Evolutionary conservation across 345 rosid genomes (phyloP), one percentile per base, ranked within the genome.

Genomic region (Melaleuca quinquenervia): DNA sequence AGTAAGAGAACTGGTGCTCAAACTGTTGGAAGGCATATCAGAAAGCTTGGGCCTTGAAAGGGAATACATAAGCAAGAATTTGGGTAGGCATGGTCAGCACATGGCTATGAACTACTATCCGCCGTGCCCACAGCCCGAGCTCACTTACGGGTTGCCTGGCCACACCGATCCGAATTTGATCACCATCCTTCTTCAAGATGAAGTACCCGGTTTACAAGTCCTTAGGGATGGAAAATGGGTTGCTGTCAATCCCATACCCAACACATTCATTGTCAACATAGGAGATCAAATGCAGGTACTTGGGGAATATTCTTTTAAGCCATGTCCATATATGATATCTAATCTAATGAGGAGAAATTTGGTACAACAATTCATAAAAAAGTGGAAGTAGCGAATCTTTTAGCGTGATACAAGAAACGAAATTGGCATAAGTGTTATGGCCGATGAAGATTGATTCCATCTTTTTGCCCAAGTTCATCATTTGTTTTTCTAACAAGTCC

Each of bases 41-140:
- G 98, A 96, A 88, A 94, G 99, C 90, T 86, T 95, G 87, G 95
- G 96, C 14, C 91, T 95, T 75, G 88, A 89, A 82, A 92, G 29
- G 32, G 91, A 94, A 58, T 89, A 86, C 83, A 87, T 94, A 52
- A 88, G 86, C 50, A 90, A 89, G 84, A 83, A 21, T 27, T 56
- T 94, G 22, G 87, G 94, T 32, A 83, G 83, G 78, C 95, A 96
- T 21, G 99, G 93, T n/a, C 99, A 96, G 64, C 96, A 94, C 86
- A 91, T 96, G 98, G 95, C 98, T 22, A 87, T 96, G 83, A 96
- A 96, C 90, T 96, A 93, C 89, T 96, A 96, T 60, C 98, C 98
- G 1, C 94, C 96, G 0, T 96, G 98, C 87, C 99, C 98, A 1
- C 90, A 94, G 83, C 99, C 98, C 1, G 95, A 95, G 83, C 91